phyloP scores from a whole-genome alignment of 23 red algal genomes.

The Gracilaria caudata region DNA sequence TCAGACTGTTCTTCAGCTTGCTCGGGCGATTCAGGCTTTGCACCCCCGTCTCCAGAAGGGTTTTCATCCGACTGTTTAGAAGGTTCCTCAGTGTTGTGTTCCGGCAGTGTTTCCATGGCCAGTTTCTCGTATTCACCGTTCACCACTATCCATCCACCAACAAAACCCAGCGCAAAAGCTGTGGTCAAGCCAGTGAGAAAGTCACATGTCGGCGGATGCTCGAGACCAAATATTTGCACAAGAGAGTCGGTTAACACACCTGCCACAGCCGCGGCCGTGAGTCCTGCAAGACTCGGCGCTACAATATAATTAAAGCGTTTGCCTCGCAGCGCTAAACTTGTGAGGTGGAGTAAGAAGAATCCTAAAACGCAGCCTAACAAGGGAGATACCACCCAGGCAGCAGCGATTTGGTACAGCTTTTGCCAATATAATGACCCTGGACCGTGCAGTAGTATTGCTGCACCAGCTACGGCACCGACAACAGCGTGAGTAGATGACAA shows the following conservation, averaged over 20 bases:
- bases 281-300: slow-evolving; percentile 10
- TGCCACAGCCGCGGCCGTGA: slow-evolving; percentile 19
- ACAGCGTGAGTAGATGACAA: slow-evolving; percentile 82
- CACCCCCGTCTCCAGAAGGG: too few species aligned
- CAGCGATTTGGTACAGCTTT: slow-evolving; percentile 49
- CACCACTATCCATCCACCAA: slow-evolving; percentile 17
- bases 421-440: slow-evolving; percentile 30
- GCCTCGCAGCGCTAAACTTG: background rate
- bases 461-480: slow-evolving; percentile 69
- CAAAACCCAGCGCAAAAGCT: slow-evolving; percentile 26
- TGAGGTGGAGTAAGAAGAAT: slow-evolving; percentile 34
- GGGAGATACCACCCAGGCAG: slow-evolving; percentile 72
- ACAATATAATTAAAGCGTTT: slow-evolving; percentile 8
- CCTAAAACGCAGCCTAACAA: slow-evolving; percentile 64
- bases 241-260: slow-evolving; percentile 29
- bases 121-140: slow-evolving; percentile 19
- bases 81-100: too few species aligned
- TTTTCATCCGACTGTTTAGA: background rate
- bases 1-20: background rate
- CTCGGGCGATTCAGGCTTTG: too few species aligned
- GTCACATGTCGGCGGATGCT: background rate
- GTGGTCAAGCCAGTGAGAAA: slow-evolving; percentile 3
- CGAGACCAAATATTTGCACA: slow-evolving; percentile 1
- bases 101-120: background rate
- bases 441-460: slow-evolving; percentile 59